Conservation (phyloP, 805 yeast species). For the Metschnikowia henanensis region DNA sequence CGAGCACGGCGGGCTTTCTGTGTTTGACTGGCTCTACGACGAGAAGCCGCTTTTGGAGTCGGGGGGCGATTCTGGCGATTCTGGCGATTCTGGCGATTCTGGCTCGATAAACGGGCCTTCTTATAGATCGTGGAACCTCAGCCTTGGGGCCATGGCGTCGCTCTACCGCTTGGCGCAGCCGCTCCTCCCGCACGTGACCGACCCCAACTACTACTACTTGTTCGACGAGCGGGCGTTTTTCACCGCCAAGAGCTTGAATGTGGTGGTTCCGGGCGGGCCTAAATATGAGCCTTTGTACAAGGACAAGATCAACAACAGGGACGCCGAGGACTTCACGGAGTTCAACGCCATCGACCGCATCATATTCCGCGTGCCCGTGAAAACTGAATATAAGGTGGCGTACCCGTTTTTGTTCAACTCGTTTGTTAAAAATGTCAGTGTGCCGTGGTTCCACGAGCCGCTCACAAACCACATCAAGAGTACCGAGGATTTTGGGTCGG, state of each 20-base stretch:
- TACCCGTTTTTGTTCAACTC: conserved; percentile 85
- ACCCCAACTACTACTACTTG: conserved; percentile 63
- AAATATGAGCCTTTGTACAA: conserved; percentile 85
- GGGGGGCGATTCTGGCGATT: conserved; percentile 46
- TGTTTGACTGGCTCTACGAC: conserved; percentile 81
- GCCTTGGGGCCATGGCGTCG: conserved; percentile 59
- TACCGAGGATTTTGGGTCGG: conserved; percentile 27
- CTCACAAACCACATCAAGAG: conserved; percentile 49
- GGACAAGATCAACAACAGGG: conserved; percentile 55
- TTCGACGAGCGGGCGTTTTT: conserved; percentile 80
- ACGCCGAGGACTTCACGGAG: conserved; percentile 78
- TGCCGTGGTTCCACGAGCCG: conserved; percentile 67
- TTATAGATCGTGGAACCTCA: conserved; percentile 69
- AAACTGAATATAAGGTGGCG: conserved; percentile 85
- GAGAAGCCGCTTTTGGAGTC: conserved; percentile 66
- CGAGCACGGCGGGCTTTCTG: conserved; percentile 51
- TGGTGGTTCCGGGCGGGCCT: conserved; percentile 94
- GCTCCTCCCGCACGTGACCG: conserved; percentile 54
- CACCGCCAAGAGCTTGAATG: conserved; percentile 88
- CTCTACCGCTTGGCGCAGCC: conserved; percentile 73
- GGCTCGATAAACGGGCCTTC: conserved; percentile 71
- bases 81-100: background rate
- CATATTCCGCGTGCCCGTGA: conserved; percentile 72
- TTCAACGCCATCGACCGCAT: conserved; percentile 88
- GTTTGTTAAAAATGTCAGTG: conserved; percentile 60